Evolutionary conservation across 176 grass and related monocot genomes (phyloP).

Genomic region (Carex parvula): DNA sequence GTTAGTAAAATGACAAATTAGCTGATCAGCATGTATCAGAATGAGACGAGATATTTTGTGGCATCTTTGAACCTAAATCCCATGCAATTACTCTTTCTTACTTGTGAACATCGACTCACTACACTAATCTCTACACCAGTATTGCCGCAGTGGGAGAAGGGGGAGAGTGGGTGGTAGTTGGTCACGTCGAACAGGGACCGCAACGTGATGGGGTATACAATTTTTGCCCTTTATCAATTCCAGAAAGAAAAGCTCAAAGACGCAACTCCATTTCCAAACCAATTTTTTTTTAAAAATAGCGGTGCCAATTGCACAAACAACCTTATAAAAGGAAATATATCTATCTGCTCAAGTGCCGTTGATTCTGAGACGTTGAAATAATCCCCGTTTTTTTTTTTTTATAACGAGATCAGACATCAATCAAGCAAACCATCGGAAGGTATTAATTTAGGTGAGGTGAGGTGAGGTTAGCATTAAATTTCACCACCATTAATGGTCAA

Average conservation of each 20-base stretch:
- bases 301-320: not conserved
- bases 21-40: conserved; percentile 16
- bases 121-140: not conserved
- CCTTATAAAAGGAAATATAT: not conserved
- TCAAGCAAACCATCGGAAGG: not conserved
- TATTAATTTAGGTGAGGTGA: not conserved
- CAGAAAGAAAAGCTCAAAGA: conserved; percentile 18
- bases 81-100: not conserved
- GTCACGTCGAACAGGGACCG: conserved; percentile 36
- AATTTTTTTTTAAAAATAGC: not conserved
- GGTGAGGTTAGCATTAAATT: conserved; percentile 8
- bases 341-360: not conserved
- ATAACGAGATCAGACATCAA: too few species aligned
- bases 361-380: not conserved
- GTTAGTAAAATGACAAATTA: conserved; percentile 20
- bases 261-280: conserved; percentile 3
- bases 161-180: conserved; percentile 32
- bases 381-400: too few species aligned
- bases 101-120: not conserved
- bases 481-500: not conserved
- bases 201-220: conserved; percentile 23
- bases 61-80: not conserved
- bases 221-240: not conserved
- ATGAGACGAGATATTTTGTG: not conserved
- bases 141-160: not conserved